phyloP scores from a whole-genome alignment of 2,329 filamentous ascomycete genomes.

The Pyrenochaeta sp. region DNA sequence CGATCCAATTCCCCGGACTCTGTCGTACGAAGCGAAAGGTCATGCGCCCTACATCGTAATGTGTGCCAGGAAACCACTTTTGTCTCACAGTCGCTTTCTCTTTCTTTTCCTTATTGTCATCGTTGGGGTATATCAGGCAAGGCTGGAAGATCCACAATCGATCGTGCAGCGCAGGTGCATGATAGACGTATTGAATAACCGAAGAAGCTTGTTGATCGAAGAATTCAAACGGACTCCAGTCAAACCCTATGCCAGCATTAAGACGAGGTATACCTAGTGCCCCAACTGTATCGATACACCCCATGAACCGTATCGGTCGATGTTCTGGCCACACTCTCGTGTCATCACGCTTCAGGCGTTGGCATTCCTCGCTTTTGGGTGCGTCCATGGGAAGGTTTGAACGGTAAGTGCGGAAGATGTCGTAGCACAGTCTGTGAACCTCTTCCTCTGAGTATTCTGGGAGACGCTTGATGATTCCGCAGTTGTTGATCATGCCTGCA shows the following conservation, averaged over 20 bases:
- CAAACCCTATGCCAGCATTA: conserved; percentile 46
- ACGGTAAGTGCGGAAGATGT: conserved; percentile 45
- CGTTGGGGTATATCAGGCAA: conserved; percentile 32
- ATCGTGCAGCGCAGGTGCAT: conserved; percentile 45
- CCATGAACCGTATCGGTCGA: conserved; percentile 45
- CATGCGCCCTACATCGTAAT: conserved; percentile 49
- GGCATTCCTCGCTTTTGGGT: conserved; percentile 33
- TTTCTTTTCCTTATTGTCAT: conserved; percentile 7
- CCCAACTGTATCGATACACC: conserved; percentile 46
- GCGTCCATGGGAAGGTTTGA: conserved; percentile 36
- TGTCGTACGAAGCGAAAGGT: conserved; percentile 45
- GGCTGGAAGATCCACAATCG: conserved; percentile 47
- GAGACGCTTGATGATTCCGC: conserved; percentile 46
- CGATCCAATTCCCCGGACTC: conserved; percentile 37
- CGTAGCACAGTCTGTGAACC: conserved; percentile 35
- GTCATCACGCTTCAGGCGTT: conserved; percentile 21
- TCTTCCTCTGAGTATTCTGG: conserved; percentile 19
- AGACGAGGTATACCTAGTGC: conserved; percentile 44
- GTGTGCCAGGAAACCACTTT: conserved; percentile 49
- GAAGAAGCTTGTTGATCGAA: conserved; percentile 45
- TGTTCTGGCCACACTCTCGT: conserved; percentile 38
- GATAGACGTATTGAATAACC: conserved; percentile 44
- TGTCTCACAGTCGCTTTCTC: conserved; percentile 32
- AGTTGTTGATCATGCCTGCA: conserved; percentile 55
- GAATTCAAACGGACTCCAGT: conserved; percentile 48